Conservation (phyloP, 2,329 filamentous ascomycete genomes). For the Sordariomycetes sp. region DNA sequence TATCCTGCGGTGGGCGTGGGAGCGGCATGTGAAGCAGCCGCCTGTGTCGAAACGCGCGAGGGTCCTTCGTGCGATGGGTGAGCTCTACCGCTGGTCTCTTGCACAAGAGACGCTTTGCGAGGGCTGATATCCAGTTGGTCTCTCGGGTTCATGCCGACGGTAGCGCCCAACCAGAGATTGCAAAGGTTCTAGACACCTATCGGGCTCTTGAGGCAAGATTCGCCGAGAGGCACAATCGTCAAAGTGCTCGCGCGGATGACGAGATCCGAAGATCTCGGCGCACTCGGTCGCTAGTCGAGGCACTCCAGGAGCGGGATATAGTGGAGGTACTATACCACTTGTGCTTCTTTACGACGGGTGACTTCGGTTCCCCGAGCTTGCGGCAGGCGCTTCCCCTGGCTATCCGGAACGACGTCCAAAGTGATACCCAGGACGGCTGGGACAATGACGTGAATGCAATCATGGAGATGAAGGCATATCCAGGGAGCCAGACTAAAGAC, state of each 20-base stretch:
- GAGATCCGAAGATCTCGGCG: not conserved
- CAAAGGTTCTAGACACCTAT: not conserved
- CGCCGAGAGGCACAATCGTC: not conserved
- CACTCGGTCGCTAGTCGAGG: not conserved
- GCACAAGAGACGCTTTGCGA: not conserved
- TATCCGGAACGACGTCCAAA: not conserved
- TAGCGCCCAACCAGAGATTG: not conserved
- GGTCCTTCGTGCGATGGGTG: not conserved
- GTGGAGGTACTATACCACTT: slow-evolving; percentile 4
- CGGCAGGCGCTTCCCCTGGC: slow-evolving; percentile 7
- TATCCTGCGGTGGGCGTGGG: not conserved
- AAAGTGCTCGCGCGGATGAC: not conserved
- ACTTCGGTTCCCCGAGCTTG: slow-evolving; percentile 1
- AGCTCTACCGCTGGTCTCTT: slow-evolving; percentile 6
- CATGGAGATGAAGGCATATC: slow-evolving; percentile 7
- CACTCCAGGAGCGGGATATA: slow-evolving; percentile 4
- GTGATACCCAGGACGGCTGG: slow-evolving; percentile 5
- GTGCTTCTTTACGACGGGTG: slow-evolving; percentile 1
- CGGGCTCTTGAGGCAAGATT: not conserved
- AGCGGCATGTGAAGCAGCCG: not conserved
- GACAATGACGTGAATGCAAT: slow-evolving; percentile 4
- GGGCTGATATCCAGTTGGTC: not conserved
- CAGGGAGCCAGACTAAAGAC: slow-evolving; percentile 6
- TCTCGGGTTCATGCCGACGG: not conserved
- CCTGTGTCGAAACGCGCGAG: not conserved